Base-by-base conservation (phyloP, 2,329 filamentous ascomycete genomes). In the Orbilia brochopaga region DNA sequence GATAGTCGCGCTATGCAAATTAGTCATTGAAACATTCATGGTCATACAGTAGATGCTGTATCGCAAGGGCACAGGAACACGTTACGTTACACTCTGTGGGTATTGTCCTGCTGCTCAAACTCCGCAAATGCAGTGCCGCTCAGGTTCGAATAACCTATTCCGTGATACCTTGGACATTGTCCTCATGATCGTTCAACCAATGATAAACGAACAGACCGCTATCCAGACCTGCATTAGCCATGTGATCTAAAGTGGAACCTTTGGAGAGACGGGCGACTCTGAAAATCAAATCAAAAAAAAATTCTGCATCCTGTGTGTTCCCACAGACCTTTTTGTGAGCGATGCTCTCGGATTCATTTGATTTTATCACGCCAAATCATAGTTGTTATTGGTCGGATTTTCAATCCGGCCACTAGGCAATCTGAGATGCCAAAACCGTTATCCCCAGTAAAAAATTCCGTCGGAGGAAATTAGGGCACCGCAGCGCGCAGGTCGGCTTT, bases 361-460 rank as follows among this genome's bases (percentile, higher is more conserved):
- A 37, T 42, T 64, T 61, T 53, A 61, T 70, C 59, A 70, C 58
- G 64, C 59, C 24, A 30, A 58, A 44, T 21, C 48, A 44, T 53
- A 23, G 19, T 19, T 59, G 62, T 59, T 48, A 60, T 70, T 70
- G 66, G 66, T 53, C 66, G 66, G 66, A 70, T 55, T 21, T 53
- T 59, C 42, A 24, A 59, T 70, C 66, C 66, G 66, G 35, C 66
- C 58, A 70, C 53, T 70, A 58, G 48, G 58, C 48, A 40, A 35
- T 46, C 24, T 64, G 27, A 35, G 56, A 37, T 52, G 24, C 54
- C 19, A 54, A 54, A 58, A 48, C 66, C 46, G 56, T 70, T 60
- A 55, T 70, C 59, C 60, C 32, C 66, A 51, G 24, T 35, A 23
- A 48, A 60, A 54, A 48, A 48, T 51, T 70, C 30, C 53, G 53